phyloP scores from a whole-genome alignment of 2,329 filamentous ascomycete species.

The Penicillium psychrosexuale region DNA sequence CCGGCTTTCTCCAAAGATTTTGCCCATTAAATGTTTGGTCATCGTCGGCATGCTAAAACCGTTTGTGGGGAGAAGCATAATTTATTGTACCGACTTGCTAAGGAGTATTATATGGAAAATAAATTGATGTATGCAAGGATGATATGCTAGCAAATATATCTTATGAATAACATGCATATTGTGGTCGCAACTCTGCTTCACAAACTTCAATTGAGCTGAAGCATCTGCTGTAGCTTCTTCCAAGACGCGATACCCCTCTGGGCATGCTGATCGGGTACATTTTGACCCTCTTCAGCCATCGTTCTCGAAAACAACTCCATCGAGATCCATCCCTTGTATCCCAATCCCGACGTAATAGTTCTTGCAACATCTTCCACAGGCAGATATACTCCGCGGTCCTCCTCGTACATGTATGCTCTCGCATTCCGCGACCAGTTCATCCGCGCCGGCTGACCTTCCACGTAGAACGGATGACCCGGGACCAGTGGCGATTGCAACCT shows the following conservation, averaged over 20 bases:
- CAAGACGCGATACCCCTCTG: conserved; percentile 51
- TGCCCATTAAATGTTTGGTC: conserved; percentile 39
- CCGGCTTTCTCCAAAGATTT: background rate
- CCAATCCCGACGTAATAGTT: conserved; percentile 53
- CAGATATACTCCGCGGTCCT: conserved; percentile 62
- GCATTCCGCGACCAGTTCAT: conserved; percentile 82
- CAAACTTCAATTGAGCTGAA: conserved; percentile 5
- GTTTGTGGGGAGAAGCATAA: conserved; percentile 46
- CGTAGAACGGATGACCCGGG: conserved; percentile 57
- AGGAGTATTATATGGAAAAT: conserved; percentile 45
- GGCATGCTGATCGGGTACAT: conserved; percentile 56
- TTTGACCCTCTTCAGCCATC: conserved; percentile 53
- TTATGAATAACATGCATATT: background rate
- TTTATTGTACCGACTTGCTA: conserved; percentile 44
- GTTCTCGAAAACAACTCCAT: conserved; percentile 66
- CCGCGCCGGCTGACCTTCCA: conserved; percentile 55
- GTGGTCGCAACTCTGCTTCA: background rate
- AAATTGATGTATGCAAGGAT: conserved; percentile 22
- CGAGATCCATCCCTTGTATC: conserved; percentile 67
- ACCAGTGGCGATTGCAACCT: conserved; percentile 57
- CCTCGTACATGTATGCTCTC: conserved; percentile 64
- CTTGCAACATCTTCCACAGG: conserved; percentile 61
- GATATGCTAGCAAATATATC: background rate
- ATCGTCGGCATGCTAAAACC: conserved; percentile 38
- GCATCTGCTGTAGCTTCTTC: conserved; percentile 41